Conservation (phyloP, 768 basidiomycete species). For the Sarcodon aspratus region DNA sequence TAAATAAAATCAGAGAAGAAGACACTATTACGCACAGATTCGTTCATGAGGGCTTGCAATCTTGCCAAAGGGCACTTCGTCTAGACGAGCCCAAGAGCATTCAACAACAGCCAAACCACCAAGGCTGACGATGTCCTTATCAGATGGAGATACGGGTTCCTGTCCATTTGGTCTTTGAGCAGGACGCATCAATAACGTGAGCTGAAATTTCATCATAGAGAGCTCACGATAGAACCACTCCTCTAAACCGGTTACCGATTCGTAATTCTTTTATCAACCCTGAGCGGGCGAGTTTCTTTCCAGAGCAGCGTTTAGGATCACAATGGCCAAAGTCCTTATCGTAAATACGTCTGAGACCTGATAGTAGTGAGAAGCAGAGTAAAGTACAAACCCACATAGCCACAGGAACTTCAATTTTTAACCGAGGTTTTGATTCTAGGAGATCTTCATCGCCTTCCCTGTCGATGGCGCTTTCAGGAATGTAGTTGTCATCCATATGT, state of each 20-base stretch:
- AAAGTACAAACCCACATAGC: conserved; percentile 86
- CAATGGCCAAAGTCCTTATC: conserved; percentile 93
- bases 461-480: background rate
- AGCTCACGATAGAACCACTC: conserved; percentile 86
- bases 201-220: background rate
- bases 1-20: background rate
- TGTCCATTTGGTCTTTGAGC: conserved; percentile 68
- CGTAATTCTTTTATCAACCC: conserved; percentile 77
- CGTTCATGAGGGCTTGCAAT: conserved; percentile 91
- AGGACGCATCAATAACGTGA: background rate
- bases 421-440: conserved; percentile 5
- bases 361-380: background rate
- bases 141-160: conserved; percentile 68
- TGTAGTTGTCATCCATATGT: background rate
- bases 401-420: conserved; percentile 48
- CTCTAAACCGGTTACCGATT: conserved; percentile 80
- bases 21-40: conserved; percentile 43
- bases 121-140: conserved; percentile 64
- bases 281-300: conserved; percentile 83
- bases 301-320: conserved; percentile 78
- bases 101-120: conserved; percentile 93
- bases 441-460: background rate
- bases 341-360: too few relatives aligned
- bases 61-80: conserved; percentile 91
- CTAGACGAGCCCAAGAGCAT: conserved; percentile 94